Conservation (phyloP, 768 basidiomycete genomes). For the Lentinula guzmanii region DNA sequence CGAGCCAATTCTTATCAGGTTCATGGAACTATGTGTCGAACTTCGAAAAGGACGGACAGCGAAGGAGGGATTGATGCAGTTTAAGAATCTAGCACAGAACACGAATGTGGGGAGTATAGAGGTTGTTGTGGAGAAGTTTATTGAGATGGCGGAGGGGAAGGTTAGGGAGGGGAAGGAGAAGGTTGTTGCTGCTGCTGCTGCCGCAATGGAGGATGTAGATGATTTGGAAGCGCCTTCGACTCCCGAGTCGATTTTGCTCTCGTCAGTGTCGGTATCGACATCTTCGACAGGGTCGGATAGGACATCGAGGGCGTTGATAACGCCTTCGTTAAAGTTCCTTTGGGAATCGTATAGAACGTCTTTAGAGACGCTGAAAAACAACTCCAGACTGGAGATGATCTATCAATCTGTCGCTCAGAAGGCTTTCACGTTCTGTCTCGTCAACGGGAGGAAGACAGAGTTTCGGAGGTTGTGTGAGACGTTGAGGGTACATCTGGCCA, state of each 20-base stretch:
- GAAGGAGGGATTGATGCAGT: slow-evolving; percentile 94
- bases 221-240: slow-evolving; percentile 96
- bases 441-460: slow-evolving; percentile 91
- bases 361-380: slow-evolving; percentile 93
- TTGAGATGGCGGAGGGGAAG: slow-evolving; percentile 75
- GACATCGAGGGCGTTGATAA: slow-evolving; percentile 91
- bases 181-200: slow-evolving; percentile 76
- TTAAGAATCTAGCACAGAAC: slow-evolving; percentile 97
- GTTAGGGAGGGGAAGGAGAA: slow-evolving; percentile 84
- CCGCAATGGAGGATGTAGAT: slow-evolving; percentile 65
- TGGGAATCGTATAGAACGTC: slow-evolving; percentile 98
- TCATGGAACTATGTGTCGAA: slow-evolving; percentile 93
- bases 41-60: slow-evolving; percentile 91
- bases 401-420: slow-evolving; percentile 98
- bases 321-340: slow-evolving; percentile 96
- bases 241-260: slow-evolving; percentile 85
- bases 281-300: slow-evolving; percentile 82
- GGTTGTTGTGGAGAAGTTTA: slow-evolving; percentile 80
- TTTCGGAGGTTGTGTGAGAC: slow-evolving; percentile 97
- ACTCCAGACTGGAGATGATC: slow-evolving; percentile 84
- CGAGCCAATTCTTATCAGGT: slow-evolving; percentile 94
- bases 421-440: slow-evolving; percentile 95
- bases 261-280: slow-evolving; percentile 48
- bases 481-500: slow-evolving; percentile 87
- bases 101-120: slow-evolving; percentile 89